Evolutionary conservation across 768 basidiomycete genomes (phyloP).

Genomic region (Favolaschia claudopus): DNA sequence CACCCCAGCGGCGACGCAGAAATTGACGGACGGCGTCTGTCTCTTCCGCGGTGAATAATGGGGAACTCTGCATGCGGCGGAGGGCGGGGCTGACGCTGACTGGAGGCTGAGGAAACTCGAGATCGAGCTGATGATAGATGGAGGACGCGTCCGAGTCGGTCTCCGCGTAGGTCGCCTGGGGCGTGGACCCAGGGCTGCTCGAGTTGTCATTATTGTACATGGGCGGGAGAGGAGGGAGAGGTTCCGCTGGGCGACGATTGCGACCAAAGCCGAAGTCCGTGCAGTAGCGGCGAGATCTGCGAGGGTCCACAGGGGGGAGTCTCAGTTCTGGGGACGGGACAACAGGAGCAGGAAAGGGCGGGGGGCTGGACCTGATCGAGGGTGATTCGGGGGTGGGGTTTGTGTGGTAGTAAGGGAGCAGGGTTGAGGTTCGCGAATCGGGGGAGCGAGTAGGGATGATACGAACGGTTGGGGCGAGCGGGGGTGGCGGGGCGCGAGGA

Average conservation of each 20-base stretch:
- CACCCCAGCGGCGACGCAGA: conserved; percentile 32
- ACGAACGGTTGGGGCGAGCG: neutral
- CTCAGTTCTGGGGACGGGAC: conserved; percentile 18
- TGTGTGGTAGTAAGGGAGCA: conserved; percentile 24
- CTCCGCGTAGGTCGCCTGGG: conserved; percentile 37
- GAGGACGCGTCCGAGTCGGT: conserved; percentile 46
- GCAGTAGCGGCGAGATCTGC: conserved; percentile 39
- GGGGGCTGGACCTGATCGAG: conserved; percentile 16
- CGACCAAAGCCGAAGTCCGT: conserved; percentile 40
- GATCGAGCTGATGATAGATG: conserved; percentile 37
- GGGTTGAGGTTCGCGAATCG: conserved; percentile 15
- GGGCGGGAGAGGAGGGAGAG: conserved; percentile 11
- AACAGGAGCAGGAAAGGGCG: conserved; percentile 16
- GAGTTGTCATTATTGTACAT: conserved; percentile 19
- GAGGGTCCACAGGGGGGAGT: conserved; percentile 35
- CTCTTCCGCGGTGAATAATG: conserved; percentile 44
- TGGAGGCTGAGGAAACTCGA: conserved; percentile 47
- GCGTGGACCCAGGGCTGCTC: conserved; percentile 38
- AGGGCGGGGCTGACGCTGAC: conserved; percentile 48
- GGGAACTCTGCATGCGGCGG: conserved; percentile 53
- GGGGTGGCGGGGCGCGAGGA: neutral
- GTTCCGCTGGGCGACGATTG: neutral
- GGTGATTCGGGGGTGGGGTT: neutral
- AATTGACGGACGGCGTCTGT: conserved; percentile 33
- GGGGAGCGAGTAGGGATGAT: conserved; percentile 8